Base-by-base conservation (phyloP, 2,329 filamentous ascomycete species). In the Pseudopithomyces maydicus region DNA sequence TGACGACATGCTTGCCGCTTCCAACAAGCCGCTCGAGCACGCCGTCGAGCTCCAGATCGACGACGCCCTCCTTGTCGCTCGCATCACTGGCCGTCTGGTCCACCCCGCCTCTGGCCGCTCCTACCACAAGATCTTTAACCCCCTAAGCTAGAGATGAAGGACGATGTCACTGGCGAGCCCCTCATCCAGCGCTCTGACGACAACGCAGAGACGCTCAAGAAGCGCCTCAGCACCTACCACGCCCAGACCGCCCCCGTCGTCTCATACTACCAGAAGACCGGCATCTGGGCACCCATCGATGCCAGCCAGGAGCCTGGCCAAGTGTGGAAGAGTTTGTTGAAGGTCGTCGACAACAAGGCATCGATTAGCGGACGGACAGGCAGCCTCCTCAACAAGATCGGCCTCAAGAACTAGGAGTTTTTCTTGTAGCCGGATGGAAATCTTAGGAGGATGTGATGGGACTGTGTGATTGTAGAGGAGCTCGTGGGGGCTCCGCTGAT, bases 71-170 rank as follows among this genome's bases (percentile, higher is more conserved):
- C 88, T 99, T 58, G 94, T 99, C 61, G 89, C 93, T 67, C 91
- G 95, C 74, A 98, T 99, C 79, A 99, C 95, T 59, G 95, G 95
- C 72, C 94, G 95, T 73, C 85, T 99, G 61, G 84, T 99, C 70
- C 95, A 99, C 85, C 94, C 94, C 56, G 94, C 94, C 51, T 97
- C 93, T 55, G 95, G 95, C 66, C 92, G 95, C 74, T 92, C 91
- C 68, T 99, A 99, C 84, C 95, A 99, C 88, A 95, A 90, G 81
- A 90, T 95, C 79, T 99, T 99, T 88, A 98, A 97, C 87, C 95
- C 95, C 95, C 95, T 72, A 97, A 97, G 87, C 81, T 87, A 70
- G 73, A 85, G 65, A 98, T 98, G 95, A 96, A 88, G 77, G 95
- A 99, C 79, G 95, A 99, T 79, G 80, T 97, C 67, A 98, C 95